Evolutionary conservation across 2,329 filamentous ascomycete species (phyloP).

Genomic region (Aspergillus brasiliensis): DNA sequence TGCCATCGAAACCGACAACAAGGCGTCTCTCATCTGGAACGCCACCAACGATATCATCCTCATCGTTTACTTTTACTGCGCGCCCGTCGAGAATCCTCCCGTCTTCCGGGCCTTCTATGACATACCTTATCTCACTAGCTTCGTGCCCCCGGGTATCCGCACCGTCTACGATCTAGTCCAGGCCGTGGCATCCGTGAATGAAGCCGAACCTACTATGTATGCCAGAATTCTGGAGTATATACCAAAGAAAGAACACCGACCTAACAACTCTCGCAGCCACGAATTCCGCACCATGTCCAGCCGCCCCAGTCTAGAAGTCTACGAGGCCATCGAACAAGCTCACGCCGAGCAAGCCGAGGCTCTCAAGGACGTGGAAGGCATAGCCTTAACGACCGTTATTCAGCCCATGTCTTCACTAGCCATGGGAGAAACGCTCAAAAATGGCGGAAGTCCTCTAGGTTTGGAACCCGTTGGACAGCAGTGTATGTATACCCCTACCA

Average conservation of each 20-base stretch:
- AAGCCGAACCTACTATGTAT: conserved; percentile 1
- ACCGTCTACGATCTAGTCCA: conserved; percentile 12
- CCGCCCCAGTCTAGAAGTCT: conserved; percentile 11
- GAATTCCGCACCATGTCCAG: conserved; percentile 20
- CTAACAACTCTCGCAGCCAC: conserved; percentile 9
- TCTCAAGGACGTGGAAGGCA: conserved; percentile 6
- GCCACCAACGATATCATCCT: conserved; percentile 11
- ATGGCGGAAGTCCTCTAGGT: conserved; percentile 15
- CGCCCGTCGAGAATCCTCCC: conserved; percentile 7
- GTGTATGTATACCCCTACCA: conserved; percentile 10
- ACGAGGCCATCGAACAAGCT: conserved; percentile 11
- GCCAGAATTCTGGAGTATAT: no score
- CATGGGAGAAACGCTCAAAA: not conserved
- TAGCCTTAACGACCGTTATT: conserved; percentile 11
- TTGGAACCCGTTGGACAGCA: conserved; percentile 8
- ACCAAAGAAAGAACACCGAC: no score
- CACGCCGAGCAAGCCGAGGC: conserved; percentile 9
- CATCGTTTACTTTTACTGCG: conserved; percentile 11
- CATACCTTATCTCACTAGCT: conserved; percentile 3
- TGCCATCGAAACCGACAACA: conserved; percentile 14
- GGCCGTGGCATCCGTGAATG: conserved; percentile 6
- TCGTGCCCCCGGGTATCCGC: conserved; percentile 10
- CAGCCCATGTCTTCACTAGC: conserved; percentile 16
- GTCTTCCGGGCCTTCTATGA: conserved; percentile 12
- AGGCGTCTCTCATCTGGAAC: conserved; percentile 14